These are phyloP conservation scores for Tricholomella constricta DNA, from an alignment of 768 basidiomycete species.

Conservation along the genomic window DNA sequence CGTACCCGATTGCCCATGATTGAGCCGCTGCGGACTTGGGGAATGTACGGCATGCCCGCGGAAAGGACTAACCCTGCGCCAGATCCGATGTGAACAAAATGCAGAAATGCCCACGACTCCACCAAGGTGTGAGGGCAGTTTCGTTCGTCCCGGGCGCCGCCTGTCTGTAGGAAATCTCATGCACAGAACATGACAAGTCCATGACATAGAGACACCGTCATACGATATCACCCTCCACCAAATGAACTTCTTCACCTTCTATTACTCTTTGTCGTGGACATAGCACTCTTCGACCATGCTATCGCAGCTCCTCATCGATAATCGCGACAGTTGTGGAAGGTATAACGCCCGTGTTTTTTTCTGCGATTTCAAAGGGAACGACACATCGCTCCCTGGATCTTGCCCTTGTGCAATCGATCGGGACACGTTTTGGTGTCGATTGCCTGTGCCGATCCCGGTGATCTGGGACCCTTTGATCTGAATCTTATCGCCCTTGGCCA, in stretches of 20 bases:
- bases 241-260: neutral
- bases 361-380: constrained; percentile 1
- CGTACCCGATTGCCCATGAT: neutral
- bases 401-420: constrained; percentile 8
- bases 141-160: neutral
- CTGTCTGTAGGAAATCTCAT: neutral
- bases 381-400: constrained; percentile 14
- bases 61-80: constrained; percentile 4
- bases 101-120: neutral
- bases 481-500: constrained; percentile 5
- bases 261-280: neutral
- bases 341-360: neutral
- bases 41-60: neutral
- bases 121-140: neutral
- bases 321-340: constrained; percentile 8
- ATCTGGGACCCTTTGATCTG: constrained; percentile 1
- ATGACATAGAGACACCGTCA: neutral
- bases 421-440: neutral
- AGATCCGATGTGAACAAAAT: constrained; percentile 9
- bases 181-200: neutral
- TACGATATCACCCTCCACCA: too few relatives aligned
- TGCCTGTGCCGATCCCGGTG: constrained; percentile 2
- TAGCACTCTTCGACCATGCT: neutral
- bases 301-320: constrained; percentile 18
- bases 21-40: neutral